Evolutionary conservation across 148 eudicot genomes (phyloP).

Genomic region (Spergularia marina): DNA sequence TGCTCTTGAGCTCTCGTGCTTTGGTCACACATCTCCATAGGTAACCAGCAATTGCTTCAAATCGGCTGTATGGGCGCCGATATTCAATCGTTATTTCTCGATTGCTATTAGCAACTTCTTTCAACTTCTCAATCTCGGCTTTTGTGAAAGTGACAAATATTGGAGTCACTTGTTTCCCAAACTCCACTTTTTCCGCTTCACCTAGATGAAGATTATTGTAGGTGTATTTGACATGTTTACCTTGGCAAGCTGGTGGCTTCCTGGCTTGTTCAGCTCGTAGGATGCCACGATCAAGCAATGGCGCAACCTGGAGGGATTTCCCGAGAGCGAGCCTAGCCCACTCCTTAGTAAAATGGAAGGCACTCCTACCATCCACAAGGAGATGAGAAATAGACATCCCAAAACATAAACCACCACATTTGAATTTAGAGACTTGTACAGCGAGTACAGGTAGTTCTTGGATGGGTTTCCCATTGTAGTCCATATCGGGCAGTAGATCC

Average conservation of each 20-base stretch:
- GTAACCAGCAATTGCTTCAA: constrained; percentile 18
- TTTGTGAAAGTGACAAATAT: not conserved
- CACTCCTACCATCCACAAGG: constrained; percentile 5
- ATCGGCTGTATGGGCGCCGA: too few species aligned
- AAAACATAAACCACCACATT: constrained; percentile 16
- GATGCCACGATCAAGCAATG: constrained; percentile 6
- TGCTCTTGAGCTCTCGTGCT: constrained; percentile 12
- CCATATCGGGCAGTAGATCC: not conserved
- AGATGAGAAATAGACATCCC: not conserved
- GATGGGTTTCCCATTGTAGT: constrained; percentile 5
- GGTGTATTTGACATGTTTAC: not conserved
- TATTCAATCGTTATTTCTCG: too few species aligned
- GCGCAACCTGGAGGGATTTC: not conserved
- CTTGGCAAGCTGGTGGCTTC: not conserved
- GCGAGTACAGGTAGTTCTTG: constrained; percentile 7
- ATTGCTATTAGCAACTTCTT: constrained; percentile 1
- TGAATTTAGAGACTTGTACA: constrained; percentile 14
- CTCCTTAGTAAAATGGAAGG: constrained; percentile 3
- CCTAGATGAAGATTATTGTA: not conserved
- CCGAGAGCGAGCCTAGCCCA: constrained; percentile 23
- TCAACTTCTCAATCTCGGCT: constrained; percentile 5
- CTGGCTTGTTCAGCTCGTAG: not conserved
- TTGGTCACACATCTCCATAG: constrained; percentile 20
- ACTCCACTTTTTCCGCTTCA: not conserved
- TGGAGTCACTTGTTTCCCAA: not conserved